Base-by-base conservation (phyloP, 2,329 filamentous ascomycete genomes). In the Ascochyta viciae-villosae region DNA sequence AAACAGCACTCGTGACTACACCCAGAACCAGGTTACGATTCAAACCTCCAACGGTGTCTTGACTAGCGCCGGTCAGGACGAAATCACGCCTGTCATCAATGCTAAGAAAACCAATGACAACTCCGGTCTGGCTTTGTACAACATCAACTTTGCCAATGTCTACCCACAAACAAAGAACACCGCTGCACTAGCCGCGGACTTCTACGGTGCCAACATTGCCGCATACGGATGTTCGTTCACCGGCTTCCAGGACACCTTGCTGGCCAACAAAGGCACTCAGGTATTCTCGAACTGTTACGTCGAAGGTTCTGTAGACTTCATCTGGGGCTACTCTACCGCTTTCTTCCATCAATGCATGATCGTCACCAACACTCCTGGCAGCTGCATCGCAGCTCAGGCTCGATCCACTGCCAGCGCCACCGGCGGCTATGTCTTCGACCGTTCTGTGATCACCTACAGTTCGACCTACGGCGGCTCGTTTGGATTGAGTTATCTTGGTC, bases 271-370 rank as follows among this genome's bases (percentile, higher is more conserved):
- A 61, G 84, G 84, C 58, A 75, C 80, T 57, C 79, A 86, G 62
- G 70, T 85, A 22, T 86, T 84, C 65, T 81, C 78, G 35, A 81
- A 81, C 57, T 80, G 79, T 61, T 81, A 83, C 55, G 84, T 87
- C 57, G 79, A 83, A 41, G 83, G 84, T 23, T 42, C 26, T 9
- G n/a, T 19, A 5, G 84, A 86, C 64, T 85, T 85, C 60, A 81
- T 85, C 57, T 87, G 86, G 70, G 80, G 84, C 33, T 64, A 77
- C 57, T 77, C 81, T 43, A 69, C 75, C 51, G 75, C 78, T 47
- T 87, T 80, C 80, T 81, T 80, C 67, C 77, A 83, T 43, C 63
- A 74, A 26, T 78, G 77, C 58, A 77, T 78, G 56, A 64, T 66
- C 23, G 58, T 66, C 6, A 58, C 55, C 27, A 66, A 68, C 35